These are phyloP conservation scores for Pseudozyma flocculosa DNA, from an alignment of 1,284 basidiomycete species.

Conservation along the genomic window DNA sequence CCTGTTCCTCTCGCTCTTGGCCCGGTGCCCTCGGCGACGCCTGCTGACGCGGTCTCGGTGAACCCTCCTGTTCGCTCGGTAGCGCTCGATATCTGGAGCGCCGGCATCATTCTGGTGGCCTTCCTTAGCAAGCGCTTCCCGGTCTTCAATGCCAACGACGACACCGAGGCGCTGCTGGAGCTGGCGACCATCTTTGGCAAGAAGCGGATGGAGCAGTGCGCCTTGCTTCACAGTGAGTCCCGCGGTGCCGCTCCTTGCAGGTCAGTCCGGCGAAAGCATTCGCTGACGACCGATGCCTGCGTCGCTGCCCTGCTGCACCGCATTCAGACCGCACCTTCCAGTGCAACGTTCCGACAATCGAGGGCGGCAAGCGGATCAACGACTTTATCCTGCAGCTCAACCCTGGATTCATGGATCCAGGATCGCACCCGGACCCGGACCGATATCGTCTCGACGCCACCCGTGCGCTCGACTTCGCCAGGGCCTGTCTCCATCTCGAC, in stretches of 20 bases:
- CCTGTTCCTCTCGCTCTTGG: too few relatives aligned
- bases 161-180: conserved; percentile 93
- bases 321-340: conserved; percentile 50
- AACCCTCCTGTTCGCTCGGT: too few relatives aligned
- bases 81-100: conserved; percentile 97
- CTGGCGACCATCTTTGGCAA: conserved; percentile 85
- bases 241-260: too few relatives aligned
- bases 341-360: conserved; percentile 45
- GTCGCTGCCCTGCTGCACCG: too few relatives aligned
- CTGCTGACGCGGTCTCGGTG: too few relatives aligned
- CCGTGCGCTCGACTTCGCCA: conserved; percentile 48
- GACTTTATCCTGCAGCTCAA: conserved; percentile 50
- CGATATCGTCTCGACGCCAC: conserved; percentile 40
- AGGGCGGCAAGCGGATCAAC: conserved; percentile 27
- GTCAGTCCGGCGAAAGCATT: not conserved
- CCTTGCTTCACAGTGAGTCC: conserved; percentile 80
- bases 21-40: too few relatives aligned
- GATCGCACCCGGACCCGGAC: conserved; percentile 41
- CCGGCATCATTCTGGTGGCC: conserved; percentile 86
- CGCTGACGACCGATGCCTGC: not conserved
- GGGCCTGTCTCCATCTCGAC: conserved; percentile 49
- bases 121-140: conserved; percentile 92
- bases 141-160: conserved; percentile 89
- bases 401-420: conserved; percentile 38
- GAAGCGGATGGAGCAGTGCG: conserved; percentile 78